Evolutionary conservation across 2,329 filamentous ascomycete genomes (phyloP), one percentile per base, ranked within the genome.

Genomic region (Sporothrix pallida): DNA sequence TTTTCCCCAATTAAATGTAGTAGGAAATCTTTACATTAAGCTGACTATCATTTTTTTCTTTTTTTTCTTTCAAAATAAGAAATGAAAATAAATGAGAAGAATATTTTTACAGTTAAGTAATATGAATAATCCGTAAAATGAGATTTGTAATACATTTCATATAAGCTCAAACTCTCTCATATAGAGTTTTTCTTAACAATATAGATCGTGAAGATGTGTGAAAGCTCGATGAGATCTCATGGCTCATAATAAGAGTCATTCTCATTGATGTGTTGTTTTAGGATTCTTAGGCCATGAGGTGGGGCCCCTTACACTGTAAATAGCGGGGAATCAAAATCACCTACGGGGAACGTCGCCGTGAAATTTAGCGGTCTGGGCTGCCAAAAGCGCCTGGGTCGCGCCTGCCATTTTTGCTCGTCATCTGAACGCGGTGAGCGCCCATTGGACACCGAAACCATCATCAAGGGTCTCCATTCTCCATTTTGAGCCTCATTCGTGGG

Each of bases 331-430:
- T 15, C 2, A 17, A 26, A 6, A n/a, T 8, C 12, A 1, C 17
- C 20, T 23, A 26, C n/a, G 9, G 54, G 56, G 56, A 23, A 31
- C 26, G 31, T 44, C 31, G 60, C 60, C 60, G n/a, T 50, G 9
- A 46, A 20, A n/a, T 23, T 68, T 52, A 52, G 63, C 63, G 63
- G 63, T 50, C 63, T 50, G 63, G 62, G 23, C 23, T 26, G 23
- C 23, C 23, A 23, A 44, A 13, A 17, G 17, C 17, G 6, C 8
- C 15, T 10, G 60, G 26, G 26, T 7, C n/a, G 62, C 62, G n/a
- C 62, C 62, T 26, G 37, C 42, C 37, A 15, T n/a, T 37, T 68
- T 52, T 52, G 44, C 63, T 65, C 65, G n/a, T 65, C 58, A 44
- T 72, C 46, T 17, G 7, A 63, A 15, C n/a, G 54, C 37, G 20